These are phyloP conservation scores for Xylariaceae sp. DNA, from an alignment of 2,329 filamentous ascomycete species.

Conservation along the genomic window DNA sequence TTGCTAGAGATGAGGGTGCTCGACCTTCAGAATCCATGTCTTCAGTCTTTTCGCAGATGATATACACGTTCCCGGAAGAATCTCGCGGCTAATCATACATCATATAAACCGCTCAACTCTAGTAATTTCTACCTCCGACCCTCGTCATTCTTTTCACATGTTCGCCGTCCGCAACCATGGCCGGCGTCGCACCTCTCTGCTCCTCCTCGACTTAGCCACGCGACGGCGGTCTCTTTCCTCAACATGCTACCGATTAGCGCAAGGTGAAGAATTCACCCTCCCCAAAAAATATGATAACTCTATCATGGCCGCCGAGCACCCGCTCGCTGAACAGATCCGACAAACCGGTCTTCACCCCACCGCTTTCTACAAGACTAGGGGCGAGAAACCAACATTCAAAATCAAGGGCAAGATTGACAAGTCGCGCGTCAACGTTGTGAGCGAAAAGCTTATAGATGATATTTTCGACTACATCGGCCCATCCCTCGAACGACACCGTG, in stretches of 20 bases:
- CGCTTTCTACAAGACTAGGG: background rate
- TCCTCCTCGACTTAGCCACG: constrained; percentile 3
- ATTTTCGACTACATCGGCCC: constrained; percentile 65
- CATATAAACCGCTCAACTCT: no score
- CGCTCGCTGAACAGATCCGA: constrained; percentile 17
- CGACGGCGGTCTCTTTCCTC: constrained; percentile 7
- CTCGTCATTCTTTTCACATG: constrained; percentile 23
- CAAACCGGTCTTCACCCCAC: background rate
- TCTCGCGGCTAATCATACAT: no score
- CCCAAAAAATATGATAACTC: constrained; percentile 7
- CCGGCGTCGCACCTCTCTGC: constrained; percentile 17
- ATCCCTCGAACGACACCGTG: constrained; percentile 64
- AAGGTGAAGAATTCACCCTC: background rate
- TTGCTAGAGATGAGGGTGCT: no score
- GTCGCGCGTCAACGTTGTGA: constrained; percentile 50
- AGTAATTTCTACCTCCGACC: background rate
- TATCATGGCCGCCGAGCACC: constrained; percentile 4
- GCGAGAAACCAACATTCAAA: no score
- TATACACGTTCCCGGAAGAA: no score
- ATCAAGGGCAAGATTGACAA: constrained; percentile 35
- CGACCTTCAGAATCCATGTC: no score
- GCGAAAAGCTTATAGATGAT: constrained; percentile 57
- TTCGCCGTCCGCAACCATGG: constrained; percentile 23
- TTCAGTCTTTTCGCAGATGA: no score
- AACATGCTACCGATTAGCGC: constrained; percentile 8